These are phyloP conservation scores for Diaporthe nobilis DNA, from an alignment of 2,329 filamentous ascomycete genomes.

Conservation along the genomic window DNA sequence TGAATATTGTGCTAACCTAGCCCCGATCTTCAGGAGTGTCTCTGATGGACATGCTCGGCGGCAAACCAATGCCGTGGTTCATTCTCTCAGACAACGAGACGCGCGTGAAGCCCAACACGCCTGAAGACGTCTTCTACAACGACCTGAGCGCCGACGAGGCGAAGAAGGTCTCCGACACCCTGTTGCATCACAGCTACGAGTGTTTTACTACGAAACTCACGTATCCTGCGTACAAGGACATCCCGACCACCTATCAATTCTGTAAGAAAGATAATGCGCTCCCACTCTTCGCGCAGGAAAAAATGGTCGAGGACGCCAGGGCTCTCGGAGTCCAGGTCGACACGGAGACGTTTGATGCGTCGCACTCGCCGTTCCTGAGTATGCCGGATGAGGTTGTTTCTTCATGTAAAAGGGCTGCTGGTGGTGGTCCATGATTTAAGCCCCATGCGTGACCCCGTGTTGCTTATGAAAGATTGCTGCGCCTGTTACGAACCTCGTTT, in stretches of 20 bases:
- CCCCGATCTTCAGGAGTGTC: background rate
- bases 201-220: background rate
- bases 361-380: slow-evolving; percentile 30
- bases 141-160: slow-evolving; percentile 27
- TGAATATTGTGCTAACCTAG: background rate
- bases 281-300: slow-evolving; percentile 10
- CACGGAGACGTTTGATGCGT: slow-evolving; percentile 6
- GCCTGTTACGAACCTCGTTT: background rate
- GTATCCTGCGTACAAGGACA: slow-evolving; percentile 29
- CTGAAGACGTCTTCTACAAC: slow-evolving; percentile 22
- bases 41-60: background rate
- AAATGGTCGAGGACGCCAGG: slow-evolving; percentile 9
- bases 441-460: background rate
- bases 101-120: background rate
- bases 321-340: slow-evolving; percentile 5
- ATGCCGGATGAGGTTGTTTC: slow-evolving; percentile 28
- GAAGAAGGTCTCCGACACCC: background rate
- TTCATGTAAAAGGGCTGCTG: background rate
- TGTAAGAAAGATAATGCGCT: slow-evolving; percentile 32
- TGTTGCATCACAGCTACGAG: slow-evolving; percentile 21
- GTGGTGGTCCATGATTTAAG: background rate
- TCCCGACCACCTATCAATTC: slow-evolving; percentile 16
- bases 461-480: background rate
- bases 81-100: background rate
- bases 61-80: slow-evolving; percentile 10